These are phyloP conservation scores for Aspergillus fijiensis DNA, from an alignment of 2,329 filamentous ascomycete genomes.

Conservation along the genomic window DNA sequence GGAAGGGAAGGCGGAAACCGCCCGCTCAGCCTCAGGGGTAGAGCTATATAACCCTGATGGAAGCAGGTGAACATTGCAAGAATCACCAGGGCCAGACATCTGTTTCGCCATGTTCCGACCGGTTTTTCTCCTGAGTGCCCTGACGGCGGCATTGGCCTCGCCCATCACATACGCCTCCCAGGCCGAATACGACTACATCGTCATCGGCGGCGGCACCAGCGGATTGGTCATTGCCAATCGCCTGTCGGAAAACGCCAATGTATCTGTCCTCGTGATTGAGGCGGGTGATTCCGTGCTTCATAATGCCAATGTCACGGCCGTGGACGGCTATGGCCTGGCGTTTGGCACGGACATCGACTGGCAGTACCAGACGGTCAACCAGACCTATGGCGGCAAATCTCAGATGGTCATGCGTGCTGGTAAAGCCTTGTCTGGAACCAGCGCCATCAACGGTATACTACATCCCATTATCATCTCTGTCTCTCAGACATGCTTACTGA, in stretches of 20 bases:
- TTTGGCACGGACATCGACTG: conserved; percentile 45
- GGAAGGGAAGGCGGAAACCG: too few relatives aligned
- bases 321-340: conserved; percentile 26
- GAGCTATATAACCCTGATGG: not conserved
- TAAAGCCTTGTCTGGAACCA: conserved; percentile 47
- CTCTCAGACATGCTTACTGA: not conserved
- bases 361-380: conserved; percentile 42
- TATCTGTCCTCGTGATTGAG: conserved; percentile 34
- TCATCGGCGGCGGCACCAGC: conserved; percentile 37
- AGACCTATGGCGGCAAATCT: conserved; percentile 39
- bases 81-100: not conserved
- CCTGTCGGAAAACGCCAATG: conserved; percentile 30
- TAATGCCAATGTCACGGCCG: conserved; percentile 26
- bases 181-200: conserved; percentile 30
- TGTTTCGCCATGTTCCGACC: not conserved
- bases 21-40: too few relatives aligned
- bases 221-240: conserved; percentile 38
- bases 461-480: not conserved
- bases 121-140: not conserved
- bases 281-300: conserved; percentile 32
- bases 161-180: not conserved
- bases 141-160: not conserved
- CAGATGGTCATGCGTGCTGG: conserved; percentile 41
- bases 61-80: not conserved
- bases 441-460: conserved; percentile 43